phyloP scores from a whole-genome alignment of 1,139 yeast genomes.

The Pichia sp. region DNA sequence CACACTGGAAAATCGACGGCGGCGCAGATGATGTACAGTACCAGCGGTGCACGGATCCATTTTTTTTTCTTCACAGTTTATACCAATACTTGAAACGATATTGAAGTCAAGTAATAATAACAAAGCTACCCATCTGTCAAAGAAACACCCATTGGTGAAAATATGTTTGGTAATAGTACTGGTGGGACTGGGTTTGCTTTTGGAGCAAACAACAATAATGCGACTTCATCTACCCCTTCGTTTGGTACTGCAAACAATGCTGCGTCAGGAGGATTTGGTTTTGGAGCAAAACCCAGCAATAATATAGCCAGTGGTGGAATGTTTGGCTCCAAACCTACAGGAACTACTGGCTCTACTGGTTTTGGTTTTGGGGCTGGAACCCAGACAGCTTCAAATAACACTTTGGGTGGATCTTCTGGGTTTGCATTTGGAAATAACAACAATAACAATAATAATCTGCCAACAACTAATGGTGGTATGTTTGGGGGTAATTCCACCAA shows the following conservation, averaged over 20 bases:
- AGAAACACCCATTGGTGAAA: no score
- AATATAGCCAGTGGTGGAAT: constrained; percentile 9
- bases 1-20: neutral
- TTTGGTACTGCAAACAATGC: constrained; percentile 7
- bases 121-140: no score
- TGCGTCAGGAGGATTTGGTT: constrained; percentile 4
- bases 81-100: no score
- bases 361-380: constrained; percentile 12
- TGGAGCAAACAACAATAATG: constrained; percentile 7
- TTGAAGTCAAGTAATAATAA: no score
- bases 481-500: constrained; percentile 1
- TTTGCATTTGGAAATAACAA: constrained; percentile 26
- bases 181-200: constrained; percentile 14
- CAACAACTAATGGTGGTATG: neutral
- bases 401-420: constrained; percentile 17
- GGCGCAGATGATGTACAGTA: no score
- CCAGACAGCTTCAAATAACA: constrained; percentile 10
- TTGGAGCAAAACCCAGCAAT: constrained; percentile 5
- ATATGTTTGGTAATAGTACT: constrained; percentile 13
- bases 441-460: neutral
- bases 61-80: neutral
- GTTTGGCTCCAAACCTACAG: constrained; percentile 17
- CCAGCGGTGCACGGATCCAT: neutral
- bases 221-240: neutral
- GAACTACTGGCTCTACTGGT: constrained; percentile 12